Conservation (phyloP, 345 rosid genomes). For the Physaria fendleri region DNA sequence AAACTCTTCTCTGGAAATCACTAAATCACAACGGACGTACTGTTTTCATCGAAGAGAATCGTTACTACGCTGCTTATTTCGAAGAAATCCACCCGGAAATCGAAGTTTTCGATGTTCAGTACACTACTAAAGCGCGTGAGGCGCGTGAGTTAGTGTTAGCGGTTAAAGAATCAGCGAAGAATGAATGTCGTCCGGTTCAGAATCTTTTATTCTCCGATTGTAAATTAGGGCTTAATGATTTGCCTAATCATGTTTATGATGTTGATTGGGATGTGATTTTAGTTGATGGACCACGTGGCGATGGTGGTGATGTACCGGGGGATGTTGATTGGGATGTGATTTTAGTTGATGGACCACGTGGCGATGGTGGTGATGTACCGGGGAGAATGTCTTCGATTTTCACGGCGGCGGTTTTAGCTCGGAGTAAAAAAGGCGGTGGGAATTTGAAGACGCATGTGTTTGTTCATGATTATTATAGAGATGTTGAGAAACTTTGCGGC, state of each 20-base stretch:
- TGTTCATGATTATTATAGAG: constrained; percentile 80
- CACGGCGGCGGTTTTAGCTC: constrained; percentile 83
- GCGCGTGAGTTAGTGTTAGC: constrained; percentile 49
- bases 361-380: constrained; percentile 59
- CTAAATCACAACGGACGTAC: constrained; percentile 87
- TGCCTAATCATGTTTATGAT: constrained; percentile 91
- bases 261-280: constrained; percentile 94
- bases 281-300: constrained; percentile 93
- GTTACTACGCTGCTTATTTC: constrained; percentile 87
- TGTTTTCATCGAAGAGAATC: constrained; percentile 80
- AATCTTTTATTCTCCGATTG: constrained; percentile 87
- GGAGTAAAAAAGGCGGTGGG: constrained; percentile 68
- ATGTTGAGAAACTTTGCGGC: constrained; percentile 66
- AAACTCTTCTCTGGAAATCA: constrained; percentile 92
- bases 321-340: constrained; percentile 99
- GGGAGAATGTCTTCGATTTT: constrained; percentile 90
- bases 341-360: constrained; percentile 90
- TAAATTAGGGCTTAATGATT: constrained; percentile 70
- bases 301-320: constrained; percentile 63
- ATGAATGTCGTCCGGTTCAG: constrained; percentile 91
- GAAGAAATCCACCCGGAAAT: constrained; percentile 89
- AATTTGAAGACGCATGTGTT: constrained; percentile 72
- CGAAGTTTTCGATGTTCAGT: constrained; percentile 87
- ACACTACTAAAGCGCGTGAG: constrained; percentile 73
- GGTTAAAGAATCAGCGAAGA: constrained; percentile 47